These are phyloP conservation scores for Moniliophthora roreri DNA, from an alignment of 1,284 basidiomycete species.

Conservation along the genomic window DNA sequence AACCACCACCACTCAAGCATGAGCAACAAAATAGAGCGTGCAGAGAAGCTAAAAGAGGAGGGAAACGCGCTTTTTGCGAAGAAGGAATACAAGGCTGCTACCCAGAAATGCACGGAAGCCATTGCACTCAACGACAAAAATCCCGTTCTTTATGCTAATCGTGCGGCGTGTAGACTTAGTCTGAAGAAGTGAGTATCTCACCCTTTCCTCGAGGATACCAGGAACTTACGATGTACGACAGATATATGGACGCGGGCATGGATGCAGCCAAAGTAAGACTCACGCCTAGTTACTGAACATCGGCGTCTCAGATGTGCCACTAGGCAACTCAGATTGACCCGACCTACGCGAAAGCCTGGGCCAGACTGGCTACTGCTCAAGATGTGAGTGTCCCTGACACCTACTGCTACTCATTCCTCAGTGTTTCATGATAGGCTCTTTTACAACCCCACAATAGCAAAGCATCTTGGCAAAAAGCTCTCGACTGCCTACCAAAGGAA, in stretches of 20 bases:
- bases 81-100: slow-evolving; percentile 24
- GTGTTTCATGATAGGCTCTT: slow-evolving; percentile 5
- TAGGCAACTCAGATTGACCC: slow-evolving; percentile 35
- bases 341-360: slow-evolving; percentile 34
- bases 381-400: slow-evolving; percentile 23
- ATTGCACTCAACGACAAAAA: slow-evolving; percentile 25
- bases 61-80: slow-evolving; percentile 29
- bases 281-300: neutral
- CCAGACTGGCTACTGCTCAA: slow-evolving; percentile 28
- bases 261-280: slow-evolving; percentile 24
- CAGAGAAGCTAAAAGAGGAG: slow-evolving; percentile 24
- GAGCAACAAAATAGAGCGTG: neutral
- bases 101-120: slow-evolving; percentile 26
- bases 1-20: no score
- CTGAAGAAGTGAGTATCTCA: slow-evolving; percentile 22
- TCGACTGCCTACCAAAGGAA: slow-evolving; percentile 21
- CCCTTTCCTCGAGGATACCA: neutral
- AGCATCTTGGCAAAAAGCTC: slow-evolving; percentile 16
- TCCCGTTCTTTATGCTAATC: slow-evolving; percentile 30
- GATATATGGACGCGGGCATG: slow-evolving; percentile 21
- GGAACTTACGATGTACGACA: slow-evolving; percentile 3
- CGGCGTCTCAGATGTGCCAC: neutral
- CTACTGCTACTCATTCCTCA: neutral
- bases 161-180: slow-evolving; percentile 27
- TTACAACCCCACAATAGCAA: slow-evolving; percentile 3